Base-by-base conservation (phyloP, 257 asterid species). In the Solanum rostratum region DNA sequence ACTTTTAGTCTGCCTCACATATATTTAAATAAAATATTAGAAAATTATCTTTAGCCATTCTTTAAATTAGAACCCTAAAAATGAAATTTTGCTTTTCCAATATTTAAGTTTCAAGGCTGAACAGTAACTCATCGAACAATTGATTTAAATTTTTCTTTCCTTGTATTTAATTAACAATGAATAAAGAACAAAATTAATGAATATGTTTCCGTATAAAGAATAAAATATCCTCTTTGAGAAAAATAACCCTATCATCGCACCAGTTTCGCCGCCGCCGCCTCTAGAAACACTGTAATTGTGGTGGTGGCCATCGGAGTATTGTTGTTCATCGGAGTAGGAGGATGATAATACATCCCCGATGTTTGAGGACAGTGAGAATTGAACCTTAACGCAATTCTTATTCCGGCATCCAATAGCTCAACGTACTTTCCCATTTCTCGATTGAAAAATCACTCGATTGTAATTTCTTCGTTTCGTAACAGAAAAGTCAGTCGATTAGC, bases 281-380 rank as follows among this genome's bases (percentile, higher is more conserved):
- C n/a, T 0, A 73, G 57, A 73, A 45, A 14, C 39, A 73, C 39
- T 14, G 4, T 73, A 45, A 22, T 46, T 13, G 4, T 73, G 79
- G 71, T 16, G 85, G 45, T 16, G 59, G 15, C 2, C 80, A 3
- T 43, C n/a, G 2, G 39, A 1, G 59, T 13, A 24, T 79, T 70
- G 89, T 27, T 27, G 71, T 80, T 70, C 87, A 3, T 83, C 85
- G 55, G 80, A 14, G 92, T 78, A 0, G 63, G 79, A 15, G 96
- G 94, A 83, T 89, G 94, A 88, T 92, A 92, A 76, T 92, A 92
- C 90, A 91, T 89, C 33, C 94, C 89, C 50, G 91, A 94, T 45
- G 94, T 91, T 46, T 92, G 94, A 3, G 94, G 96, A 88, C 94
- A 92, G 90, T 92, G 94, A 18, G 96, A 90, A 60, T 92, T 91